Evolutionary conservation across 1,284 basidiomycete genomes (phyloP), one percentile per base, ranked within the genome.

Genomic region (Singerocomus rubriflavus): DNA sequence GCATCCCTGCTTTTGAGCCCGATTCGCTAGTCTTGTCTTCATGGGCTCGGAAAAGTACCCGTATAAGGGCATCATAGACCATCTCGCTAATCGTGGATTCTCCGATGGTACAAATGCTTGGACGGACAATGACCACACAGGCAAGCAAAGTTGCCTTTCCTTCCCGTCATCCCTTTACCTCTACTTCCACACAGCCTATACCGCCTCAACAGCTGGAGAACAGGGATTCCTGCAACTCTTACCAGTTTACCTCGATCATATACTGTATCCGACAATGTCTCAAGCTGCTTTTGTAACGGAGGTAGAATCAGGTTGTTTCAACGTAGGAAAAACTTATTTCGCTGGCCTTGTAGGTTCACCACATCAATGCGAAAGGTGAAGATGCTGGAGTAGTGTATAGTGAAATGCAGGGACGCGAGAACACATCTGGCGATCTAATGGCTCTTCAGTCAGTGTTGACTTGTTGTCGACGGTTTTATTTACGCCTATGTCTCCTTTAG

Each of bases 361-460:
- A 98, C 69, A 85, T 98, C 61, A 91, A 98, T 68, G 80, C 81
- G 10, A 84, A 91, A 63, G 96, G 93, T 5, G 84, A 96, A 62
- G 85, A 99, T 65, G 91, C 92, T 10, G 97, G 97, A 41, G 97
- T 99, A 3, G 97, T 99, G 27, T 98, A 95, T 69, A 92, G 88
- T 61, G 91, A 96, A 73, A 99, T 99, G 97, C 96, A 99, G 73
- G 97, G 93, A 1, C 81, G 96, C 43, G 90, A 99, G 73, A 98
- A 98, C 64, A 92, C 90, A 5, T 82, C 90, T 0, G 85, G 83
- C 12, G 93, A 98, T 73, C 75, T 98, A 37, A 95, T 98, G 89
- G 84, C 86, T 44, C 78, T 96, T 39, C 74, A 82, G 91, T 93
- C 61, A 50, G 76, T 71, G 10, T 44, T 37, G 12, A 31, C 32